phyloP scores from a whole-genome alignment of 1,284 basidiomycete species.

The Apiotrichum domesticum region DNA sequence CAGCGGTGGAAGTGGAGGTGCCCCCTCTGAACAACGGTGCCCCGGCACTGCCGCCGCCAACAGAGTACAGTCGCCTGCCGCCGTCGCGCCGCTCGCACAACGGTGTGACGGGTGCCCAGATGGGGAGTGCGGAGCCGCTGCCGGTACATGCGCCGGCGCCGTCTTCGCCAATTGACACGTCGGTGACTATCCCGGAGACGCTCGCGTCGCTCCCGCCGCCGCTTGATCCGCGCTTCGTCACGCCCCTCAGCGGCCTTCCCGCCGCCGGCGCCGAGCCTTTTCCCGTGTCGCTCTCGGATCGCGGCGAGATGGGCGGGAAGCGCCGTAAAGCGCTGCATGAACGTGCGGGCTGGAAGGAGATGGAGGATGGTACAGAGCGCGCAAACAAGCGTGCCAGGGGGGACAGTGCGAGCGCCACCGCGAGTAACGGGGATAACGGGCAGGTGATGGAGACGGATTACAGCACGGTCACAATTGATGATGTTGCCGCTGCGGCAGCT shows the following conservation, averaged over 20 bases:
- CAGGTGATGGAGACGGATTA: background rate
- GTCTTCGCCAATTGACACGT: conserved; percentile 17
- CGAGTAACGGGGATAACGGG: too few relatives aligned
- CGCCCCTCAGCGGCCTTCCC: conserved; percentile 1
- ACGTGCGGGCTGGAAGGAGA: conserved; percentile 42
- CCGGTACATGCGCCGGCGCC: conserved; percentile 7
- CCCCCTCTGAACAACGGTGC: background rate
- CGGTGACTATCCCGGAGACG: conserved; percentile 17
- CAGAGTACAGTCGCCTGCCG: background rate
- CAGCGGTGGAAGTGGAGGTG: background rate
- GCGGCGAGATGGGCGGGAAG: conserved; percentile 45
- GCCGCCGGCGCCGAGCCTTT: conserved; percentile 5
- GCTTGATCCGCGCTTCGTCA: conserved; percentile 6
- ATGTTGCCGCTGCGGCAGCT: background rate
- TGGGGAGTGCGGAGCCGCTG: background rate
- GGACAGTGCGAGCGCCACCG: background rate
- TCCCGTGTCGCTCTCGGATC: conserved; percentile 2
- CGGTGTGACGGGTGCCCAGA: background rate
- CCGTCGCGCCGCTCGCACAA: background rate
- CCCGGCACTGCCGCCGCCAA: background rate
- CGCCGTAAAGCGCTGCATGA: conserved; percentile 37
- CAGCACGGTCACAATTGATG: background rate
- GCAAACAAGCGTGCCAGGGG: conserved; percentile 1
- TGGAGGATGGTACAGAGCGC: conserved; percentile 22
- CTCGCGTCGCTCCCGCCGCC: conserved; percentile 11